Percentiles rank a stretch among this genome's conserved stretches.
These are phyloP conservation scores for Leishmania major DNA, from an alignment of 208 protist genomes.

Conservation along the genomic window DNA sequence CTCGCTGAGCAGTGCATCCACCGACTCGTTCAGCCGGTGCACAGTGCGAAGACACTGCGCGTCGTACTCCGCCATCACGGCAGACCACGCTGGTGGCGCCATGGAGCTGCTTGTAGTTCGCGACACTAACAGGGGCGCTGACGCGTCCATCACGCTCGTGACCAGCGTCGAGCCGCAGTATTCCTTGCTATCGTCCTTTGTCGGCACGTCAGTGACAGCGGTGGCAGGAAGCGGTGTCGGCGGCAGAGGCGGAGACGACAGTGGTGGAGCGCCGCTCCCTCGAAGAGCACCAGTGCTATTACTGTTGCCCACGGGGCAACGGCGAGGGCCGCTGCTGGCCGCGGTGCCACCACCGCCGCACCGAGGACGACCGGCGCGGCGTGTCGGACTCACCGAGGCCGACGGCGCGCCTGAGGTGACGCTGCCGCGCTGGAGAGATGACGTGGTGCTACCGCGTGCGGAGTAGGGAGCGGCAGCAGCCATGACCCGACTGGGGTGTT, in stretches of 20 bases:
- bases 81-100: conserved; percentile 10
- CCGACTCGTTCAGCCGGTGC: conserved; percentile 30
- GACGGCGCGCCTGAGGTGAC: conserved; percentile 13
- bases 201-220: background rate
- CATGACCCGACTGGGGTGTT: background rate
- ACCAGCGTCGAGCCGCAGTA: background rate
- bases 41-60: conserved; percentile 39
- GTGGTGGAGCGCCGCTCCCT: conserved; percentile 1
- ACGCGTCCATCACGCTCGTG: background rate
- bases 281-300: background rate
- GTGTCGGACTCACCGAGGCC: conserved; percentile 21
- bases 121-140: conserved; percentile 6
- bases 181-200: background rate
- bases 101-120: background rate
- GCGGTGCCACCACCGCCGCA: background rate
- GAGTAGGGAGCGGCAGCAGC: conserved; percentile 9
- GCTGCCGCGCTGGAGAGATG: conserved; percentile 28
- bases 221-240: too few species aligned
- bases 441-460: conserved; percentile 26
- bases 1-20: conserved; percentile 30
- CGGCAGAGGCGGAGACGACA: conserved; percentile 3
- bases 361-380: conserved; percentile 9
- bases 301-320: conserved; percentile 1
- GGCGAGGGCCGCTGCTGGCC: conserved; percentile 7
- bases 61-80: conserved; percentile 35